Evolutionary conservation across 371 early-diverging fungal genomes (phyloP), one percentile per base, ranked within the genome.

Genomic region (Amoeboaphelidium protococcarum): DNA sequence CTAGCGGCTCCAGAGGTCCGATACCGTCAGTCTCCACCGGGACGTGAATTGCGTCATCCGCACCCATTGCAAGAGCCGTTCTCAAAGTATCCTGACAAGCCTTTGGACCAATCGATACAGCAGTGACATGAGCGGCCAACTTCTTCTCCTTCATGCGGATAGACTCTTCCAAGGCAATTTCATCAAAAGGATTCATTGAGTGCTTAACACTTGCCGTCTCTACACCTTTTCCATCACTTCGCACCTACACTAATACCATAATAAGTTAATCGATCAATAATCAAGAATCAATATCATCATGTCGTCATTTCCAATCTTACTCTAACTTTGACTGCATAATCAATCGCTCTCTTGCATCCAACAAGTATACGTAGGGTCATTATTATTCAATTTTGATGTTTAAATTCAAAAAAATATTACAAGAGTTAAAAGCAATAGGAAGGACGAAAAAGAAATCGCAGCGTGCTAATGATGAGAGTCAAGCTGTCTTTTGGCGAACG

Each of bases 151-250:
- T 82, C 56, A 94, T 67, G 42, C 79, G 71, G 25, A 96, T 74
- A 46, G 95, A 91, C 59, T 89, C 89, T 61, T 94, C 95, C 23
- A 94, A 68, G 37, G 91, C 95, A 63, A 94, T 94, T 62, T 94
- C 94, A 57, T 92, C 94, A 64, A 96, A 94, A 40, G 96, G 96
- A 66, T 96, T 96, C 81, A 94, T 84, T 56, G 84, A 83, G 74
- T 92, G 92, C 75, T 64, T 45, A 22, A 43, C 21, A 27, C 20
- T n/a, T 2, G 3, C 26, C 2, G 41, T 31, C 23, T 23, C 47
- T 25, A 31, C 40, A 12, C 26, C 31, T 40, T 20, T 21, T 20
- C 2, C 6, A 25, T 24, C 26, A 23, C 50, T 23, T 3, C 23
- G 19, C 12, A 26, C 42, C 27, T 23, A 21, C 3, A 26, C n/a